These are phyloP conservation scores for Rhizopogon vesiculosus DNA, from an alignment of 768 basidiomycete species.

Conservation along the genomic window DNA sequence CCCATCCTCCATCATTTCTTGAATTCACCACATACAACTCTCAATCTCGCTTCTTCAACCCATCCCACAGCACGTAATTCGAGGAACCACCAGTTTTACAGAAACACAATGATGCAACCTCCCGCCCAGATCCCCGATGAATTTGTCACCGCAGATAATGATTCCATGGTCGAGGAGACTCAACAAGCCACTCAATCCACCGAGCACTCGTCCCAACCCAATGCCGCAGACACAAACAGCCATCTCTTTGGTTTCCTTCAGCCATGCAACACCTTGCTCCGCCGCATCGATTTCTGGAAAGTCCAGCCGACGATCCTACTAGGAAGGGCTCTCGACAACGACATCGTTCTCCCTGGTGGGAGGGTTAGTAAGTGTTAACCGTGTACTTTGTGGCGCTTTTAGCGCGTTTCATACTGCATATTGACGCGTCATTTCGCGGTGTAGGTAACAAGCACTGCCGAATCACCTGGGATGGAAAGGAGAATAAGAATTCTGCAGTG, in stretches of 20 bases:
- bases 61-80: neutral
- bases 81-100: neutral
- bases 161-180: constrained; percentile 25
- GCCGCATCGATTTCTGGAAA: constrained; percentile 61
- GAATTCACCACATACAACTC: neutral
- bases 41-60: neutral
- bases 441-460: constrained; percentile 36
- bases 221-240: constrained; percentile 11
- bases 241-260: constrained; percentile 71
- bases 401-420: constrained; percentile 10
- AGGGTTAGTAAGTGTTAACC: constrained; percentile 59
- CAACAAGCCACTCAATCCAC: constrained; percentile 39
- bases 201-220: constrained; percentile 28
- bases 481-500: constrained; percentile 26
- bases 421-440: constrained; percentile 18
- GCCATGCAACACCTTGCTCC: constrained; percentile 49
- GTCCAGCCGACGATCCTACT: constrained; percentile 42
- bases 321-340: constrained; percentile 48
- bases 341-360: constrained; percentile 61
- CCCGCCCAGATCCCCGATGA: constrained; percentile 12
- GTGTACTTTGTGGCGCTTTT: constrained; percentile 1
- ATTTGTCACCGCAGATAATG: constrained; percentile 18
- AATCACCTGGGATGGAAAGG: constrained; percentile 31
- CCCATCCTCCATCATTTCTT: neutral
- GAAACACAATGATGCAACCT: neutral